These are phyloP conservation scores for Nakaseomyces bracarensis DNA, from an alignment of 1,139 yeast genomes.

Conservation along the genomic window DNA sequence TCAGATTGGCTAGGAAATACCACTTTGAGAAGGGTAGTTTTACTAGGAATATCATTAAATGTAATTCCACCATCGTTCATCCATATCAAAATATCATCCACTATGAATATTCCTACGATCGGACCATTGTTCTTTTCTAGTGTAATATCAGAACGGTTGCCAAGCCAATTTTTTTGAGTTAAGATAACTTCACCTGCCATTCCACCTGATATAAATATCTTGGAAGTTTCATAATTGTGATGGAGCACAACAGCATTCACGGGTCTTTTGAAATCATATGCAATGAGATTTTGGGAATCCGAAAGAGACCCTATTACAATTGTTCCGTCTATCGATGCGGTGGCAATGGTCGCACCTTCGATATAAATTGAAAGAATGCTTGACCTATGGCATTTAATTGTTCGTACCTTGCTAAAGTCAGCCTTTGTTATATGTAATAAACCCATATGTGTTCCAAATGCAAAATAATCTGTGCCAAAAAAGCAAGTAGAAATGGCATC, in stretches of 20 bases:
- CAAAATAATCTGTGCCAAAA: conserved; percentile 50
- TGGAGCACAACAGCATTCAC: conserved; percentile 81
- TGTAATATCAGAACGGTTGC: conserved; percentile 60
- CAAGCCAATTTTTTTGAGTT: conserved; percentile 80
- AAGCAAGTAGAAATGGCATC: conserved; percentile 72
- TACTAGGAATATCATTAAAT: conserved; percentile 44
- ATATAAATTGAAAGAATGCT: conserved; percentile 65
- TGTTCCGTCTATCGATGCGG: conserved; percentile 91
- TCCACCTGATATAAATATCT: conserved; percentile 78
- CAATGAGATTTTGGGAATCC: conserved; percentile 57
- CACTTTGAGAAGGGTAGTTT: conserved; percentile 41
- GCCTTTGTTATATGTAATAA: conserved; percentile 58
- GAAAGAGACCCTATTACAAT: conserved; percentile 67
- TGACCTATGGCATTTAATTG: conserved; percentile 79
- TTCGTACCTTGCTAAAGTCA: conserved; percentile 50
- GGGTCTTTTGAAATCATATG: conserved; percentile 81
- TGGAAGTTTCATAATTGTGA: conserved; percentile 50
- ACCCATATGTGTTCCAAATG: conserved; percentile 90
- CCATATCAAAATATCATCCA: conserved; percentile 69
- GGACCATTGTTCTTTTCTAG: conserved; percentile 63
- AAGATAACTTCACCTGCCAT: conserved; percentile 76
- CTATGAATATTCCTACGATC: conserved; percentile 53
- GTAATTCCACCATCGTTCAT: conserved; percentile 77
- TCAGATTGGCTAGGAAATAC: conserved; percentile 46
- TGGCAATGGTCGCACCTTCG: conserved; percentile 68